Conservation (phyloP, 345 rosid genomes). For the Eucalyptus albens region DNA sequence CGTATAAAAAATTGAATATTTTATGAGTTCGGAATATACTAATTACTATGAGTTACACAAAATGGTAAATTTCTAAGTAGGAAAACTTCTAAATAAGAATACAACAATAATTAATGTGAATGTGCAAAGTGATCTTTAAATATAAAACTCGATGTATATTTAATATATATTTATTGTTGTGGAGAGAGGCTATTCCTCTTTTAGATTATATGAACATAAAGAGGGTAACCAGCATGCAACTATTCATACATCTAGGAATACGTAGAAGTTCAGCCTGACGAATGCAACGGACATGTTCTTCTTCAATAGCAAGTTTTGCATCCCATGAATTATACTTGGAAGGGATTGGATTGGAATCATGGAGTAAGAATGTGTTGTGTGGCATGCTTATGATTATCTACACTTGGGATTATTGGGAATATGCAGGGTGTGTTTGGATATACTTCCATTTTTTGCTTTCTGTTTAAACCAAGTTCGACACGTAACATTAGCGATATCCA, state of each 20-base stretch:
- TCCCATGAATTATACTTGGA: neutral
- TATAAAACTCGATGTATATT: neutral
- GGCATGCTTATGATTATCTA: neutral
- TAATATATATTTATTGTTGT: neutral
- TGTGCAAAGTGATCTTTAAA: neutral
- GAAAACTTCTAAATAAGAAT: neutral
- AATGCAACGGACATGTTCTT: neutral
- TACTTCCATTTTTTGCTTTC: neutral
- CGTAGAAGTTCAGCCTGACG: neutral
- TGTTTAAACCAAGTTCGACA: neutral
- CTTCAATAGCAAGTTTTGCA: neutral
- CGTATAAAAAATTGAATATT: neutral
- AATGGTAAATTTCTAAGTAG: neutral
- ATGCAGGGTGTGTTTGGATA: neutral
- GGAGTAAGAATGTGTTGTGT: neutral
- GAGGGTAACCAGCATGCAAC: neutral
- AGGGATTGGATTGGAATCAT: neutral
- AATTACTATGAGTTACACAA: neutral
- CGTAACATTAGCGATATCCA: fast-evolving
- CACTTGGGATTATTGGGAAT: neutral
- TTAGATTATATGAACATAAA: neutral
- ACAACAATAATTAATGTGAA: neutral
- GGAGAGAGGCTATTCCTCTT: neutral
- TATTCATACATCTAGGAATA: neutral
- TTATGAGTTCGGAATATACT: neutral